Conservation (phyloP, 208 protist species). For the Trypanosoma rangeli region DNA sequence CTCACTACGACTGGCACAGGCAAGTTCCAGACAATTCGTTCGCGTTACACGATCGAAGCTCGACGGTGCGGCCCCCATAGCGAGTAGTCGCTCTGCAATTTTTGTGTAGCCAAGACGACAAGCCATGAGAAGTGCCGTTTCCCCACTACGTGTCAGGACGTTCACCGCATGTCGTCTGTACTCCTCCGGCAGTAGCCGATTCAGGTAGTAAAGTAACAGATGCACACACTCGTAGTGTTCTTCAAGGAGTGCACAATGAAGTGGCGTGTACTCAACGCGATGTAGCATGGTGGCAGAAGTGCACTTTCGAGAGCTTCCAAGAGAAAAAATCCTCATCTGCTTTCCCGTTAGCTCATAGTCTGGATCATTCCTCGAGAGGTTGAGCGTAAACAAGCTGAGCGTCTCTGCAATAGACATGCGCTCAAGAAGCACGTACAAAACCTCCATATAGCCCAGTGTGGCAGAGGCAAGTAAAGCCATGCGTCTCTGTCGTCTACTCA, state of each 20-base stretch:
- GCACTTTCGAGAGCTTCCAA: not conserved
- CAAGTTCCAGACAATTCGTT: conserved; percentile 69
- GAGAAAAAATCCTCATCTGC: conserved; percentile 8
- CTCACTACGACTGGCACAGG: conserved; percentile 63
- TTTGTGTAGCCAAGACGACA: conserved; percentile 55
- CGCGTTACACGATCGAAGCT: conserved; percentile 69
- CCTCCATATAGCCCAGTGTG: conserved; percentile 65
- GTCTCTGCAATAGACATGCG: conserved; percentile 64
- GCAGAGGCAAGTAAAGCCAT: conserved; percentile 60
- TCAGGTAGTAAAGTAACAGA: conserved; percentile 29
- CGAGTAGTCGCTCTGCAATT: conserved; percentile 59
- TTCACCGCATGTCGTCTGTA: conserved; percentile 48
- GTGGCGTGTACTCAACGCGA: conserved; percentile 55
- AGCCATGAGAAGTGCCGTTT: conserved; percentile 63
- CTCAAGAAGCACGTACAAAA: conserved; percentile 71
- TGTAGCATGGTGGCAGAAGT: conserved; percentile 24
- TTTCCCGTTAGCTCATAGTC: not conserved
- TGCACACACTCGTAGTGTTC: conserved; percentile 39
- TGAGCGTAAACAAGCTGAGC: conserved; percentile 55
- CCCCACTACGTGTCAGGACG: conserved; percentile 59
- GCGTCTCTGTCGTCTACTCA: conserved; percentile 39
- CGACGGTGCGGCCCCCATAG: conserved; percentile 54
- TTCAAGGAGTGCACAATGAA: conserved; percentile 69
- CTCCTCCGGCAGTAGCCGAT: conserved; percentile 14
- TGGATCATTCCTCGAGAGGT: not conserved